Evolutionary conservation across 2,329 filamentous ascomycete genomes (phyloP).

Genomic region (Trichoderma atroviride): DNA sequence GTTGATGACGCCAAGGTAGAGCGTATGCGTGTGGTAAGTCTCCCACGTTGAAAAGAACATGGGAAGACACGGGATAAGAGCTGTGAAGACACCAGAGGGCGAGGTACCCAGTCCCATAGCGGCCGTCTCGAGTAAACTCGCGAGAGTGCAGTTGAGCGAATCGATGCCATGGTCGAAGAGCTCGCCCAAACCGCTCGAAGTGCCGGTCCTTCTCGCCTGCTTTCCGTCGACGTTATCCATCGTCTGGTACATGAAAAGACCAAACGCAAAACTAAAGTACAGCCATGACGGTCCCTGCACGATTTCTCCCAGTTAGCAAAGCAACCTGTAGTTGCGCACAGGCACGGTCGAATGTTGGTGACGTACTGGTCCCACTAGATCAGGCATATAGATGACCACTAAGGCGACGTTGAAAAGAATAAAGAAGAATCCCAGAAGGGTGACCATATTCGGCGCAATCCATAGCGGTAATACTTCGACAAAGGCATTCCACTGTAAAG

Average conservation of each 20-base stretch:
- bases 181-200: slow-evolving; percentile 91
- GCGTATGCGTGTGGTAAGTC: slow-evolving; percentile 96
- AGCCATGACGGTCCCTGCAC: slow-evolving; percentile 81
- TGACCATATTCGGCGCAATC: slow-evolving; percentile 98
- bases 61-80: slow-evolving; percentile 84
- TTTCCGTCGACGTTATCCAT: slow-evolving; percentile 99
- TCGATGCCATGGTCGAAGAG: slow-evolving; percentile 99
- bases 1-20: slow-evolving; percentile 96
- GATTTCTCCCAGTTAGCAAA: background rate
- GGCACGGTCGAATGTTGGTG: slow-evolving; percentile 7
- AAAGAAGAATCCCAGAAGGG: slow-evolving; percentile 90
- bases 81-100: slow-evolving; percentile 85
- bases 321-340: background rate
- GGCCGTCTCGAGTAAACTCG: slow-evolving; percentile 84
- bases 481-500: slow-evolving; percentile 86
- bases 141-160: slow-evolving; percentile 94
- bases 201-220: slow-evolving; percentile 91
- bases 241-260: slow-evolving; percentile 98
- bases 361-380: slow-evolving; percentile 84
- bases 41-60: slow-evolving; percentile 99
- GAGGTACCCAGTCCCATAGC: slow-evolving; percentile 90
- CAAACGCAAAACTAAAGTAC: slow-evolving; percentile 93
- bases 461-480: slow-evolving; percentile 91
- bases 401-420: slow-evolving; percentile 80
- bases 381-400: slow-evolving; percentile 80